Evolutionary conservation across 192 early-diverging fungal species (phyloP).

Genomic region (Podila verticillata): DNA sequence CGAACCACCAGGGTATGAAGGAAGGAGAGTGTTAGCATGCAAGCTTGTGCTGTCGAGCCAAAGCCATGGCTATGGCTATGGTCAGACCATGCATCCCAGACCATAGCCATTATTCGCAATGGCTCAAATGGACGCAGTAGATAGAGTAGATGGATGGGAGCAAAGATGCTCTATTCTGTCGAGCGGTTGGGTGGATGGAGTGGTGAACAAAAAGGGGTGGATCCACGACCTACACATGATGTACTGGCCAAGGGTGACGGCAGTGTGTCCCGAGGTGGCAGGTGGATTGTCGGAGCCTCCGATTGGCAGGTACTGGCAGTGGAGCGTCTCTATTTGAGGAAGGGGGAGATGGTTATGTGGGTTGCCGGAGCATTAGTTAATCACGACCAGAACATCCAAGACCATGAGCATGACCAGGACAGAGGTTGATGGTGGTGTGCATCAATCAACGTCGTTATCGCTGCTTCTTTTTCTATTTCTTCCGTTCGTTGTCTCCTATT

Average conservation of each 20-base stretch:
- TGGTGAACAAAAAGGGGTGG: background rate
- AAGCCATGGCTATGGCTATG: no score
- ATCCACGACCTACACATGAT: constrained; percentile 40
- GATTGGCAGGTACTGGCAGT: constrained; percentile 24
- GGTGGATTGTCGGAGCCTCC: constrained; percentile 27
- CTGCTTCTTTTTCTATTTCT: background rate
- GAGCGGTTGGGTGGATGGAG: background rate
- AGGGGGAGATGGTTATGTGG: background rate
- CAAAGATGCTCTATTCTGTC: background rate
- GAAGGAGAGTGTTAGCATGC: background rate
- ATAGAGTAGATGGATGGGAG: no score
- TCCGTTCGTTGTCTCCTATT: background rate
- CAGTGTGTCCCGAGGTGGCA: constrained; percentile 33
- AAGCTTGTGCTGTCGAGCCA: background rate
- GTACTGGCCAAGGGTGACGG: constrained; percentile 47
- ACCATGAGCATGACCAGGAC: background rate
- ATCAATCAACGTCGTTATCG: no score
- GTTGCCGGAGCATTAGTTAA: background rate
- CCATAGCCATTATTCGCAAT: no score
- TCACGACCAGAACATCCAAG: no score
- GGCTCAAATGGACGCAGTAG: no score
- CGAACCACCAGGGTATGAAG: background rate
- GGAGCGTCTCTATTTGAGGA: constrained; percentile 24
- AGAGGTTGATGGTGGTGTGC: background rate
- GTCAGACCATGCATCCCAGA: no score